Evolutionary conservation across 108 stramenopile species (phyloP), one percentile per base, ranked within the genome.

Genomic region (Nitzschia sp.): DNA sequence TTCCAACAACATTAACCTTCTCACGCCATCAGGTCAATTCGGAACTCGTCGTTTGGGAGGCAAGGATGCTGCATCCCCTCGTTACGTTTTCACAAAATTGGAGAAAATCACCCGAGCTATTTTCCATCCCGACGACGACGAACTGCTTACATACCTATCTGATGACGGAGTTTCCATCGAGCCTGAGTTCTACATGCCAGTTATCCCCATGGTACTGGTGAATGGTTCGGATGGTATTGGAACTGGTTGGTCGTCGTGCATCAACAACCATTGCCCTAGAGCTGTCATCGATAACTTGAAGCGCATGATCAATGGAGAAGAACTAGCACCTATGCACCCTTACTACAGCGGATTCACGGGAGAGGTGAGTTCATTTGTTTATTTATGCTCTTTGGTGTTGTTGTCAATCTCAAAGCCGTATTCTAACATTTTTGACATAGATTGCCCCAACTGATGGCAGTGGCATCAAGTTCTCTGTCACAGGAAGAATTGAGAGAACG

Each of bases 121-220:
- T 46, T 99, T 98, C 72, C 99, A 98, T 71, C 97, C 96, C 5
- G 96, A 98, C 67, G 99, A 99, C 76, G 99, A 99, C 70, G 84
- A 84, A 15, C 83, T 99, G 15, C 83, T 98, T 25, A 82, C 75
- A 57, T 97, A 94, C 79, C 86, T 96, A 22, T 83, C 92, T 40
- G 99, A 99, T 69, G 99, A 99, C 75, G 99, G 99, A 11, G 72
- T 94, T 37, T 77, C 84, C 41, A 97, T 99, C 62, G 99, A 99
- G 78, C 99, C 99, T 9, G 86, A 84, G 19, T 97, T 80, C 71
- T 99, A 98, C 74, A 85, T 96, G 67, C 98, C 96, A 8, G 89
- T 97, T 34, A 86, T 98, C 34, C 96, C 94, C 0, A 88, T 95
- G 83, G 72, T 91, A 8, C 77, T 94, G 7, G 90, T 94, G 5